Evolutionary conservation across 768 basidiomycete genomes (phyloP).

Genomic region (Russula compacta): DNA sequence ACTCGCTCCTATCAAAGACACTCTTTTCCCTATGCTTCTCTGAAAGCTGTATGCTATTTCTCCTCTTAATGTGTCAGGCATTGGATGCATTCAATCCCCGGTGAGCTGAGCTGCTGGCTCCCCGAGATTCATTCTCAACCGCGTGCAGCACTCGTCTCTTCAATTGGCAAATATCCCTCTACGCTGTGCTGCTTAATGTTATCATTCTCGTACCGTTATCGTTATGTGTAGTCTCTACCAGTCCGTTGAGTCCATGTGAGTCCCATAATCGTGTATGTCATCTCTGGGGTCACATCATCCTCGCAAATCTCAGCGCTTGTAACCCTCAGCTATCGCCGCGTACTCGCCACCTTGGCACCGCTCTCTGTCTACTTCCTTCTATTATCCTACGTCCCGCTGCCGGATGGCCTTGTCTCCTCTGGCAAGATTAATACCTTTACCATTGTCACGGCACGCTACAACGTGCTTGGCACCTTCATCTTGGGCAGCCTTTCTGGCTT

Average conservation of each 20-base stretch:
- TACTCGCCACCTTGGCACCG: conserved; percentile 8
- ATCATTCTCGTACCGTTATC: conserved; percentile 61
- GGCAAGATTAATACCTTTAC: conserved; percentile 29
- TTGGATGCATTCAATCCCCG: conserved; percentile 41
- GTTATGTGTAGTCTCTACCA: conserved; percentile 47
- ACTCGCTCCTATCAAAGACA: conserved; percentile 47
- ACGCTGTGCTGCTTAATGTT: conserved; percentile 48
- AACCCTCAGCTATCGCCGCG: conserved; percentile 1
- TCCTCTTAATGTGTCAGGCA: conserved; percentile 66
- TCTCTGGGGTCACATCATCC: not conserved
- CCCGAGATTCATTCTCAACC: not conserved
- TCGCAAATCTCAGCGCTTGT: not conserved
- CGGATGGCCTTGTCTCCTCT: conserved; percentile 34
- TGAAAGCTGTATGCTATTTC: conserved; percentile 65
- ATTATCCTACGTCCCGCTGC: conserved; percentile 62
- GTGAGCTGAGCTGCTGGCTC: conserved; percentile 35
- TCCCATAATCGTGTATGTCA: conserved; percentile 2
- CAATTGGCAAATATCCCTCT: conserved; percentile 62
- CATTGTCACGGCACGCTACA: conserved; percentile 49
- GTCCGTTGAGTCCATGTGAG: conserved; percentile 18
- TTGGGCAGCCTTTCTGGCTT: conserved; percentile 78
- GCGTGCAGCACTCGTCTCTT: conserved; percentile 45
- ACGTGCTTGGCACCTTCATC: conserved; percentile 67
- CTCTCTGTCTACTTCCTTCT: conserved; percentile 42
- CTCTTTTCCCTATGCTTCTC: conserved; percentile 66